These are phyloP conservation scores for Calonectria crousiana DNA, from an alignment of 2,329 filamentous ascomycete species.

Conservation along the genomic window DNA sequence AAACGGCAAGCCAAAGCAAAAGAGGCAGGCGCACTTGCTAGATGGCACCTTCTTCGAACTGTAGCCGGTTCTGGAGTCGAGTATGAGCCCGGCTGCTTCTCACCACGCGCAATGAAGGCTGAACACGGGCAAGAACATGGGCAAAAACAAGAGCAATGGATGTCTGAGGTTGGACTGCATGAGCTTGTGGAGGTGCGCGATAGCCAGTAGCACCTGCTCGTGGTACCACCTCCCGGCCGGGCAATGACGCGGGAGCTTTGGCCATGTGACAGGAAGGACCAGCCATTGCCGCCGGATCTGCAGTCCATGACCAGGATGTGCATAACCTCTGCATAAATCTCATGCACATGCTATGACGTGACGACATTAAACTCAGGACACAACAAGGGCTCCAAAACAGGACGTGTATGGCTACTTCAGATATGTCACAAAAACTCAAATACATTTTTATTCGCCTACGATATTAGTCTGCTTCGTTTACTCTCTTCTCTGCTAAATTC, in stretches of 20 bases:
- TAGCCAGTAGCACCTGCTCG: conserved; percentile 2
- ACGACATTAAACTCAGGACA: neutral
- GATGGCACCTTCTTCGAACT: conserved; percentile 8
- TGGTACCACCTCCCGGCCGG: conserved; percentile 14
- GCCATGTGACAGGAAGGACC: conserved; percentile 42
- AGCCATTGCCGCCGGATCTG: conserved; percentile 12
- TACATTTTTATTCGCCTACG: conserved; percentile 41
- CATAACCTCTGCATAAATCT: conserved; percentile 30
- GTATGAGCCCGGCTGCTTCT: conserved; percentile 6
- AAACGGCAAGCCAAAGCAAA: conserved; percentile 9
- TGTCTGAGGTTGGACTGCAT: conserved; percentile 29
- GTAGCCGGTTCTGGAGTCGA: conserved; percentile 7
- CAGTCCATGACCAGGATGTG: conserved; percentile 3
- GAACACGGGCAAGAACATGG: conserved; percentile 33
- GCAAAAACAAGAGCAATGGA: conserved; percentile 14
- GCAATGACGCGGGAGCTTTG: conserved; percentile 23
- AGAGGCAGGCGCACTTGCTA: conserved; percentile 5
- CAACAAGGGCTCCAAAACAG: neutral
- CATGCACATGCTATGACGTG: conserved; percentile 26
- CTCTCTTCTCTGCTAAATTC: conserved; percentile 16
- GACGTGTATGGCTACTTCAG: neutral
- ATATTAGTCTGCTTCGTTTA: conserved; percentile 40
- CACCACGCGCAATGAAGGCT: conserved; percentile 4
- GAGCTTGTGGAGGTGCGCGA: conserved; percentile 24
- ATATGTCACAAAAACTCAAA: conserved; percentile 25